These are phyloP conservation scores for Ilyonectria sp. DNA, from an alignment of 2,329 filamentous ascomycete species.

Conservation along the genomic window DNA sequence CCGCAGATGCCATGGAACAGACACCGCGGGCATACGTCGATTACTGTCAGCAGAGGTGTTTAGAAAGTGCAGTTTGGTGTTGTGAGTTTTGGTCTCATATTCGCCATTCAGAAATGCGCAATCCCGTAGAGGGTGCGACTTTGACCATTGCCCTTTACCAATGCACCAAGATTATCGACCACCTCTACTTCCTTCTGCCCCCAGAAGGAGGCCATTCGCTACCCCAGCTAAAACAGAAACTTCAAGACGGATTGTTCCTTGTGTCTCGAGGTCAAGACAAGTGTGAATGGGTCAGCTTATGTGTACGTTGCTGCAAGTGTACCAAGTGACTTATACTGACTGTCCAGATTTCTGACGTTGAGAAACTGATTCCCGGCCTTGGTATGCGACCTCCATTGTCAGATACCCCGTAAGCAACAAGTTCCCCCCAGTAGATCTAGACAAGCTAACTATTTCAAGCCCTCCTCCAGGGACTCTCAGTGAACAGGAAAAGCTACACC, in stretches of 20 bases:
- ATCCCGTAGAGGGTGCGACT: constrained; percentile 21
- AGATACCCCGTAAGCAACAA: constrained; percentile 24
- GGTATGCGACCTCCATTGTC: constrained; percentile 1
- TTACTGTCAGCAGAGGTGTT: constrained; percentile 38
- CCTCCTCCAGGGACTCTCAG: background rate
- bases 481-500: constrained; percentile 32
- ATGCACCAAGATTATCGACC: constrained; percentile 39
- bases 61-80: constrained; percentile 18
- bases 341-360: constrained; percentile 30
- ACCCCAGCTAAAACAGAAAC: constrained; percentile 21
- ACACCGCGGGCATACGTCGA: constrained; percentile 36
- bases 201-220: constrained; percentile 26
- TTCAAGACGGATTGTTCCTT: constrained; percentile 28
- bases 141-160: constrained; percentile 36
- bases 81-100: constrained; percentile 39
- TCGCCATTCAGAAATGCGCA: constrained; percentile 32
- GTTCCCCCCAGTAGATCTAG: rapidly evolving
- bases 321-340: background rate
- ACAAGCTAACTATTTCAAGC: background rate
- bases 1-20: constrained; percentile 23
- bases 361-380: constrained; percentile 31
- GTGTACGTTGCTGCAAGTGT: constrained; percentile 15
- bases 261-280: background rate
- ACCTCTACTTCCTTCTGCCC: constrained; percentile 27
- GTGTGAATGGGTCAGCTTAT: constrained; percentile 24